Percentiles rank a stretch among this genome's conserved stretches.
Conservation (phyloP, 257 asterid genomes). For the Plantago elongata region DNA sequence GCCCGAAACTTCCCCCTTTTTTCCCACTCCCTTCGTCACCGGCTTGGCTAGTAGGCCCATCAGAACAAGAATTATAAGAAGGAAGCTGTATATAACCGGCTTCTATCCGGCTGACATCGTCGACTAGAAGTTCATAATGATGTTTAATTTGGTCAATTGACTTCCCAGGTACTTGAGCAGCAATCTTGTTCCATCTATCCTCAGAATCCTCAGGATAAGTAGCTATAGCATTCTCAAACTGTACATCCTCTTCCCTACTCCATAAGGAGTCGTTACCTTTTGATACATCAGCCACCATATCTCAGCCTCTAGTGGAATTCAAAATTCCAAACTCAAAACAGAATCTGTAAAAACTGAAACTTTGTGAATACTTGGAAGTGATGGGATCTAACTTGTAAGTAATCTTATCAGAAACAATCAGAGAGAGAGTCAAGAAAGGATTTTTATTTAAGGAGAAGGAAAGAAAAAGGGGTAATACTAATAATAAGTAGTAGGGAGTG, state of each 20-base stretch:
- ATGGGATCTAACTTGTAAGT: conserved; percentile 31
- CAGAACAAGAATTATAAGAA: conserved; percentile 48
- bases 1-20: conserved; percentile 41
- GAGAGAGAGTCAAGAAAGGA: conserved; percentile 30
- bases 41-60: conserved; percentile 43
- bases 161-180: conserved; percentile 70
- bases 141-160: conserved; percentile 57
- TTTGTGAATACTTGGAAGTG: conserved; percentile 17
- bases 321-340: conserved; percentile 16
- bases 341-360: conserved; percentile 1
- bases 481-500: background rate
- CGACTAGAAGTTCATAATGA: conserved; percentile 74
- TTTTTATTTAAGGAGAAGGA: conserved; percentile 36
- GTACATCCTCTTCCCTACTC: conserved; percentile 80
- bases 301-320: conserved; percentile 17
- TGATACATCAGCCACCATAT: conserved; percentile 68
- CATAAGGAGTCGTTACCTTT: conserved; percentile 42
- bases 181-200: conserved; percentile 83
- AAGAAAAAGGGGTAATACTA: background rate
- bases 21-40: conserved; percentile 50
- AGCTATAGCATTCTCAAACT: conserved; percentile 70
- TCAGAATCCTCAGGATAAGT: conserved; percentile 54
- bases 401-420: conserved; percentile 24
- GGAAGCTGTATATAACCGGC: conserved; percentile 69
- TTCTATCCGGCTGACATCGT: conserved; percentile 67